Percentiles rank a stretch among this genome's conserved stretches.
Evolutionary conservation across 805 yeast species (phyloP).

Genomic region (Candida schatavii): DNA sequence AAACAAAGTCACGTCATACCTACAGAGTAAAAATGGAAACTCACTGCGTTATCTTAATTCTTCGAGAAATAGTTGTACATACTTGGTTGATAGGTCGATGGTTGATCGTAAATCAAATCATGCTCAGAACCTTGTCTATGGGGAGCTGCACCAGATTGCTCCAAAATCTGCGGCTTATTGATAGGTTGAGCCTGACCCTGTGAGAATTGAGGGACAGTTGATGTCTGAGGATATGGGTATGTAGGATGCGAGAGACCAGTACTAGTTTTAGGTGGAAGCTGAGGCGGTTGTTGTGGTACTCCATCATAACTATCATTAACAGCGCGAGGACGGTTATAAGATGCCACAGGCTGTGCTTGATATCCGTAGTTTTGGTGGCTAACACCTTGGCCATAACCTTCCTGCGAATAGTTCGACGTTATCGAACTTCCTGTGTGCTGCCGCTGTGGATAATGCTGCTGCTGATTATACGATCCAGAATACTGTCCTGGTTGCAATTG

Average conservation of each 20-base stretch:
- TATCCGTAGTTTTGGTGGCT: background rate
- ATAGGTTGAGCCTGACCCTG: background rate
- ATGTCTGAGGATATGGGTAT: too few relatives aligned
- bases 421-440: background rate
- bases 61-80: conserved; percentile 43
- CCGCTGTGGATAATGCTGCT: background rate
- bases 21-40: too few relatives aligned
- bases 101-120: conserved; percentile 30
- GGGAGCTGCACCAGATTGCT: background rate
- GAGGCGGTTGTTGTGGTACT: conserved; percentile 6
- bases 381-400: background rate
- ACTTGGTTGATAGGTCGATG: conserved; percentile 46
- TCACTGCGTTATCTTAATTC: too few relatives aligned
- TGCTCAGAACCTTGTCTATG: background rate
- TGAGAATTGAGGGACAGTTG: background rate
- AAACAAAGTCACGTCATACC: too few relatives aligned
- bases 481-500: conserved; percentile 4
- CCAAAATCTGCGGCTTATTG: background rate
- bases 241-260: too few relatives aligned
- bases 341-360: too few relatives aligned
- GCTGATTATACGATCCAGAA: background rate
- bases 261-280: conserved; percentile 14
- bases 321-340: background rate
- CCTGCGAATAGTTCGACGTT: background rate
- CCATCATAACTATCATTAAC: background rate